A percentile compares a stretch with the other conserved stretches of the same genome.
phyloP scores from a whole-genome alignment of 176 grass and related monocot species.

The Triticum aestivum region IWGSC_CS_RefSeq_v2.1 NC_057800.1:661991713-661992212 shows the following conservation, averaged over 20 bases:
- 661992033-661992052: conserved; percentile 1
- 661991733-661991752: conserved; percentile 15
- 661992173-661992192: conserved; percentile 35
- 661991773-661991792: conserved; percentile 38
- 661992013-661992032: neutral
- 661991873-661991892: conserved; percentile 43
- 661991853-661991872: conserved; percentile 16
- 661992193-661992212: conserved; percentile 37
- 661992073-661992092: conserved; percentile 4
- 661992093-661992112: neutral
- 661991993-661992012: conserved; percentile 9
- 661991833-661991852: conserved; percentile 54
- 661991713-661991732: neutral
- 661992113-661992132: conserved; percentile 32
- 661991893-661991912: conserved; percentile 35
- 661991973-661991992: conserved; percentile 38
- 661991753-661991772: conserved; percentile 37
- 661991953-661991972: conserved; percentile 48
- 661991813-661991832: conserved; percentile 30
- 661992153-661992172: conserved; percentile 22
- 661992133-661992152: conserved; percentile 45
- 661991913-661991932: conserved; percentile 62
- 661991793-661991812: conserved; percentile 39
- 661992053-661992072: neutral
- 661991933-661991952: conserved; percentile 46